A percentile compares a stretch with the other conserved stretches of the same genome.
Conservation (phyloP, 331 rosid genomes). For the Saraca asoca region DNA sequence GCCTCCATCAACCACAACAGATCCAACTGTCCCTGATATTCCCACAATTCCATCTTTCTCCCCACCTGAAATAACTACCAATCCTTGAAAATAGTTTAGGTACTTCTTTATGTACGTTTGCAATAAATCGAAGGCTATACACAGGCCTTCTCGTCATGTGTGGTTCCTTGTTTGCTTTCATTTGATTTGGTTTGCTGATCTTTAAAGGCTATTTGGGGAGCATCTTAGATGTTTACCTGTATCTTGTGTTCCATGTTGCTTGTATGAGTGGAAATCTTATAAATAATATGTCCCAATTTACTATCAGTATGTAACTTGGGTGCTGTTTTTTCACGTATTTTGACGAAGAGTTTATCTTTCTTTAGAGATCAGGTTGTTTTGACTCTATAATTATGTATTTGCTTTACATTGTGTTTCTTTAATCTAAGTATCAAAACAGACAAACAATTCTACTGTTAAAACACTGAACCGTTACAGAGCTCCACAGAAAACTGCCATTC, state of each 20-base stretch:
- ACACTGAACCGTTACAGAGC: no score
- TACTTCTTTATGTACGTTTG: neutral
- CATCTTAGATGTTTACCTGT: conserved; percentile 2
- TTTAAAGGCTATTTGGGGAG: neutral
- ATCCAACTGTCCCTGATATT: neutral
- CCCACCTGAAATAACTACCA: conserved; percentile 9
- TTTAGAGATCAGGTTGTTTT: no score
- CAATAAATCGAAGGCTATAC: conserved; percentile 10
- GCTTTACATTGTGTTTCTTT: no score
- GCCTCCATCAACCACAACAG: conserved; percentile 32
- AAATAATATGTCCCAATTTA: neutral
- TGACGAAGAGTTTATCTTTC: no score
- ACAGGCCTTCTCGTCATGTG: neutral
- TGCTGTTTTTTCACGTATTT: neutral
- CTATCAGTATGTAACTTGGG: neutral
- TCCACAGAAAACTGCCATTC: no score
- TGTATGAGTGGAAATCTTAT: conserved; percentile 2
- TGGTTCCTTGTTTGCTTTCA: neutral
- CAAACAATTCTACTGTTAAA: no score
- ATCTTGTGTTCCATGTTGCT: conserved; percentile 14
- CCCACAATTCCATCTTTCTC: conserved; percentile 7
- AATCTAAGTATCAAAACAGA: no score
- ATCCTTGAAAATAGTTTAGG: conserved; percentile 6
- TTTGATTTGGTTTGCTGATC: neutral
- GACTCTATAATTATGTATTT: no score